phyloP scores from a whole-genome alignment of 208 protist genomes.

The Tritrichomonas musculus region DNA sequence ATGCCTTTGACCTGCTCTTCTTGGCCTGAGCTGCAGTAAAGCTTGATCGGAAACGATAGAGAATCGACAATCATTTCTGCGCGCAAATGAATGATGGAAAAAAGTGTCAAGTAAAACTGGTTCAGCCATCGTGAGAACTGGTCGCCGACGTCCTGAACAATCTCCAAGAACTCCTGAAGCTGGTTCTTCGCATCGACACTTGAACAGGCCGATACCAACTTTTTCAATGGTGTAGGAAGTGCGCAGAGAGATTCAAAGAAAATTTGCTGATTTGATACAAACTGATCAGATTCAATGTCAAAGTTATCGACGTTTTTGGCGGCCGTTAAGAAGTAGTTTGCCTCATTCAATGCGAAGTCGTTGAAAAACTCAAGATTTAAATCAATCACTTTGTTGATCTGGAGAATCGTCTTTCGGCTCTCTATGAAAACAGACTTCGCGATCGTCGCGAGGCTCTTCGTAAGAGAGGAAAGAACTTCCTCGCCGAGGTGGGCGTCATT shows the following conservation, averaged over 20 bases:
- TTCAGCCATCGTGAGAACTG: background rate
- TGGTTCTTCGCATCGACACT: background rate
- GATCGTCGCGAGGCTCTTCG: background rate
- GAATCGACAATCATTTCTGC: background rate
- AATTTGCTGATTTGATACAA: background rate
- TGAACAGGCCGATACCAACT: background rate
- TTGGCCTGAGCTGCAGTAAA: background rate
- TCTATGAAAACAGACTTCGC: background rate
- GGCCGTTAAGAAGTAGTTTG: background rate
- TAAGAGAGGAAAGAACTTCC: background rate
- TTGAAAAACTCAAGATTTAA: conserved; percentile 19
- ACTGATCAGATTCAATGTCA: background rate
- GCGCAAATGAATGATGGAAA: background rate
- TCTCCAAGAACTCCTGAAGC: background rate
- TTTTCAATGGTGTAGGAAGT: background rate
- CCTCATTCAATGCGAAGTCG: background rate
- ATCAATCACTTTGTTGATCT: background rate
- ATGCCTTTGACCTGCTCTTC: background rate
- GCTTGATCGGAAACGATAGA: background rate
- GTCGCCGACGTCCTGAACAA: background rate
- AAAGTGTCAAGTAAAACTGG: background rate
- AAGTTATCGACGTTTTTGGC: background rate
- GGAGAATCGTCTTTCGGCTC: background rate
- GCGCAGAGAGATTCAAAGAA: background rate
- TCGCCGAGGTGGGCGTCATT: background rate